These are phyloP conservation scores for Blastomyces gilchristii DNA, from an alignment of 2,329 filamentous ascomycete genomes.

Conservation along the genomic window DNA sequence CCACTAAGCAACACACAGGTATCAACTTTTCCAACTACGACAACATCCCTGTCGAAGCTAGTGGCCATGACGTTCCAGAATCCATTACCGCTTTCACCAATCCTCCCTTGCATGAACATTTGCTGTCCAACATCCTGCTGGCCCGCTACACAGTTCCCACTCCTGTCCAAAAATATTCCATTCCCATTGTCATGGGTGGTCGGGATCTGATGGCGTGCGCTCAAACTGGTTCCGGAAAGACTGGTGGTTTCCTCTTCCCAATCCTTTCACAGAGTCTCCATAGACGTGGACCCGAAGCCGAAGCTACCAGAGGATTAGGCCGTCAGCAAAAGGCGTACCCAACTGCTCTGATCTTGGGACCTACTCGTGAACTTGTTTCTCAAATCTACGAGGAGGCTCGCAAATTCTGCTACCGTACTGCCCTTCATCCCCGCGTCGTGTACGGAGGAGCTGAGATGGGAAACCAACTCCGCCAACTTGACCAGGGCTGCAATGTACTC, in stretches of 20 bases:
- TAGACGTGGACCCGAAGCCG: slow-evolving; percentile 66
- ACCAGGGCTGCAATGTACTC: slow-evolving; percentile 91
- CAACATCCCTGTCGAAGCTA: slow-evolving; percentile 96
- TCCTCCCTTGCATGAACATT: slow-evolving; percentile 88
- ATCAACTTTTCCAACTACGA: slow-evolving; percentile 99
- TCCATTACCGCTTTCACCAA: slow-evolving; percentile 84
- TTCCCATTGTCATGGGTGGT: slow-evolving; percentile 95
- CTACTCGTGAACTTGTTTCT: slow-evolving; percentile 95
- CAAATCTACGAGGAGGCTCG: slow-evolving; percentile 97
- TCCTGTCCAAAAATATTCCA: slow-evolving; percentile 98
- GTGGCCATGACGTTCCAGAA: slow-evolving; percentile 85
- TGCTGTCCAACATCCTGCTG: slow-evolving; percentile 85
- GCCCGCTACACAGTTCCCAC: slow-evolving; percentile 93
- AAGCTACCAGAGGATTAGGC: slow-evolving; percentile 55
- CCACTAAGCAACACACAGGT: slow-evolving; percentile 88
- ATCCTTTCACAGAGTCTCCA: slow-evolving; percentile 96
- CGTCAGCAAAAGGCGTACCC: slow-evolving; percentile 97
- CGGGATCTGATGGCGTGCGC: slow-evolving; percentile 99
- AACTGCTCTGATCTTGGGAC: slow-evolving; percentile 88
- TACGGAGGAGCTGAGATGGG: slow-evolving; percentile 99
- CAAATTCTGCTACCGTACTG: slow-evolving; percentile 98
- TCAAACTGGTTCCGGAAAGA: slow-evolving; percentile 99
- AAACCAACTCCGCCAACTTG: slow-evolving; percentile 94
- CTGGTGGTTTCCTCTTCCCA: slow-evolving; percentile 97
- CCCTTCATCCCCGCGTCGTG: slow-evolving; percentile 96